These are phyloP conservation scores for Aspergillus asperescens DNA, from an alignment of 495 filamentous ascomycete species.

Conservation along the genomic window DNA sequence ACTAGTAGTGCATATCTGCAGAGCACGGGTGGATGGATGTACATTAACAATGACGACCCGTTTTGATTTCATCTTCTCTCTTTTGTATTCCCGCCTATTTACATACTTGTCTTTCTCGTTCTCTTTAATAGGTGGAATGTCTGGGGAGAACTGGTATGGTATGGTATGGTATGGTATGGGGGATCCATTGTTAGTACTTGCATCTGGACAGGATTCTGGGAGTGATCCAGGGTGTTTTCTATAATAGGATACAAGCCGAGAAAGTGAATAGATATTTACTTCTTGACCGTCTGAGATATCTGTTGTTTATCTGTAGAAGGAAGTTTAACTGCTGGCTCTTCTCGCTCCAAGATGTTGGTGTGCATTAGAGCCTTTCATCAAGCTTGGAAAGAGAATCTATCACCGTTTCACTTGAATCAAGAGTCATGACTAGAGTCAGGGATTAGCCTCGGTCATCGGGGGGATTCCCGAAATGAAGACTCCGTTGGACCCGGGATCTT, in stretches of 20 bases:
- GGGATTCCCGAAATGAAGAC: not conserved
- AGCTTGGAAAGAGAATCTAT: not conserved
- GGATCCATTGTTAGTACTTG: too few species aligned
- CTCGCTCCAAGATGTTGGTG: not conserved
- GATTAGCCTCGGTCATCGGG: not conserved
- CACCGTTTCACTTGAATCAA: constrained; percentile 2
- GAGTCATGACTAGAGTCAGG: too few species aligned
- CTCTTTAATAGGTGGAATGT: too few species aligned
- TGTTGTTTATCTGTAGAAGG: too few species aligned
- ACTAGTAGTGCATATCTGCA: not conserved
- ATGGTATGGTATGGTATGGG: too few species aligned
- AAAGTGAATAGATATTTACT: not conserved
- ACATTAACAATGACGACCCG: constrained; percentile 16
- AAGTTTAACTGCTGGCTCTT: too few species aligned
- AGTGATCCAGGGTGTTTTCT: not conserved
- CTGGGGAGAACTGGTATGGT: too few species aligned
- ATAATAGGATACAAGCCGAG: not conserved
- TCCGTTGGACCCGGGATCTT: not conserved
- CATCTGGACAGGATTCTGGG: not conserved
- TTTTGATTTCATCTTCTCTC: too few species aligned
- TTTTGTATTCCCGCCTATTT: not conserved
- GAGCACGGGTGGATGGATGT: constrained; percentile 12
- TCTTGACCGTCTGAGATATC: too few species aligned
- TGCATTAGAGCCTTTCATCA: not conserved
- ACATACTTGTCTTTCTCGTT: too few species aligned